These are phyloP conservation scores for Actinomucor elegans DNA, from an alignment of 371 early-diverging fungal genomes.

Conservation along the genomic window DNA sequence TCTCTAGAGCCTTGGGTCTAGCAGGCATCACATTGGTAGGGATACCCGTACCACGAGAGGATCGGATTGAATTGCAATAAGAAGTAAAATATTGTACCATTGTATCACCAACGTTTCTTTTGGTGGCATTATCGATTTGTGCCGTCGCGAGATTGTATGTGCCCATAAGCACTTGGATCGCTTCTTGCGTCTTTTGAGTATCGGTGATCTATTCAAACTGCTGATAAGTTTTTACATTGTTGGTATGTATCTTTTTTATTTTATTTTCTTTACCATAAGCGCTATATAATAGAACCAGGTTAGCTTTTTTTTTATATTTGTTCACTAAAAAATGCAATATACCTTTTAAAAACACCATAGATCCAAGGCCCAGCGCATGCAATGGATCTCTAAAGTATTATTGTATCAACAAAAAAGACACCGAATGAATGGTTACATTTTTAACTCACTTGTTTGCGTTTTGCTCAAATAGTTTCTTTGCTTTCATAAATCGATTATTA, in stretches of 20 bases:
- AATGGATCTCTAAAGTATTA: conserved; percentile 52
- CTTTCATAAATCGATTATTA: conserved; percentile 47
- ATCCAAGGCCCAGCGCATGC: conserved; percentile 46
- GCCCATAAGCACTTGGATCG: conserved; percentile 35
- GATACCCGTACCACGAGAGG: conserved; percentile 15
- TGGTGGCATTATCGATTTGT: conserved; percentile 46
- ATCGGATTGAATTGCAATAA: conserved; percentile 19
- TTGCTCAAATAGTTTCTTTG: conserved; percentile 39
- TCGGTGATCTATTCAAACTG: conserved; percentile 34
- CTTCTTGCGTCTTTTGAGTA: conserved; percentile 34
- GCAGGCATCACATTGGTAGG: conserved; percentile 14
- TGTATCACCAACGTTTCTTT: conserved; percentile 18
- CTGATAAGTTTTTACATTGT: not conserved
- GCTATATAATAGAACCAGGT: conserved; percentile 13
- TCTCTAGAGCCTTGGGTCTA: conserved; percentile 11
- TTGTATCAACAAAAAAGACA: no score
- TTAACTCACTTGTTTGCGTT: conserved; percentile 24
- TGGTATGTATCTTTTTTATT: not conserved
- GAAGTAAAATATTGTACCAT: conserved; percentile 20
- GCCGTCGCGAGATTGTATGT: conserved; percentile 41
- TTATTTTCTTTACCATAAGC: conserved; percentile 30
- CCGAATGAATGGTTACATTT: not conserved
- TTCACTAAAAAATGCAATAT: not conserved
- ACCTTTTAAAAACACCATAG: conserved; percentile 54
- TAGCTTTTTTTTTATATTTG: not conserved